Evolutionary conservation across 1,284 basidiomycete genomes (phyloP).

Genomic region (Microstroma glucosiphilum): DNA sequence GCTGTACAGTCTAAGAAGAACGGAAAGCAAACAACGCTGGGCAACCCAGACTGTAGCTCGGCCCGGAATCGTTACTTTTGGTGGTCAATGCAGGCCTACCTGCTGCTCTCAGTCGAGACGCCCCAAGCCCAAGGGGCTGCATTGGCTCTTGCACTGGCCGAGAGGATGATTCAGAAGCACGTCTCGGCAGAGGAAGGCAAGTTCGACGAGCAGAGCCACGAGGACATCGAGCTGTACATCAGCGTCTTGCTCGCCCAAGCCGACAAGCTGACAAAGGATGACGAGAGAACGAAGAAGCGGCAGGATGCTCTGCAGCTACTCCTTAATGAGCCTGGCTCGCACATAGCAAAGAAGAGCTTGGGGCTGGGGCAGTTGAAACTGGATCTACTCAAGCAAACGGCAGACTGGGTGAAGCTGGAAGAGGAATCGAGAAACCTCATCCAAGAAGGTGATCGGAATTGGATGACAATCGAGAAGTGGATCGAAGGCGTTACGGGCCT

Average conservation of each 20-base stretch:
- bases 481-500: constrained; percentile 44
- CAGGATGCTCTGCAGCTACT: constrained; percentile 63
- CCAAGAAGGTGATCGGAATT: constrained; percentile 49
- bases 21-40: constrained; percentile 65
- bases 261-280: constrained; percentile 12
- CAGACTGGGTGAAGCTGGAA: constrained; percentile 56
- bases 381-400: constrained; percentile 26
- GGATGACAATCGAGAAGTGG: constrained; percentile 9
- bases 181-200: constrained; percentile 61
- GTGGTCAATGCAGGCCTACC: constrained; percentile 71
- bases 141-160: constrained; percentile 63
- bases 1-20: constrained; percentile 61
- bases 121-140: constrained; percentile 52
- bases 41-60: constrained; percentile 1
- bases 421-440: constrained; percentile 59
- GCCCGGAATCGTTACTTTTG: constrained; percentile 59
- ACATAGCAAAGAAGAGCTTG: constrained; percentile 65
- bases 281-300: constrained; percentile 18
- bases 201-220: constrained; percentile 64
- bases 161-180: constrained; percentile 60
- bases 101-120: constrained; percentile 57
- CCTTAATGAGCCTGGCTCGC: constrained; percentile 62
- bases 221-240: constrained; percentile 69
- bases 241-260: constrained; percentile 64
- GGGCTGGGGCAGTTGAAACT: constrained; percentile 59